phyloP scores from a whole-genome alignment of 306 rosid species.

The Dryas drummondii region DNA sequence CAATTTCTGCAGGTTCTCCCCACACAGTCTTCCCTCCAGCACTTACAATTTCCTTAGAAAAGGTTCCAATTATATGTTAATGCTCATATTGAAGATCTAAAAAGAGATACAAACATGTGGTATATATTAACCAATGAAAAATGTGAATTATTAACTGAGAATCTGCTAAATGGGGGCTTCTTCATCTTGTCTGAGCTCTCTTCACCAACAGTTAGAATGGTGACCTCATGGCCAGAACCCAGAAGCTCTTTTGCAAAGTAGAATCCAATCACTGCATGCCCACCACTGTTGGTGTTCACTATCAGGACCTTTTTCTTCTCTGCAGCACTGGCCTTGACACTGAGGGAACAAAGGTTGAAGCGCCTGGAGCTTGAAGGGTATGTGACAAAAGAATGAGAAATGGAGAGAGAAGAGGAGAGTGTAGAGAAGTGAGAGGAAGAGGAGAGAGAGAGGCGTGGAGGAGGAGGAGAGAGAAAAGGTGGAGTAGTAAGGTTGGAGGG shows the following conservation, averaged over 20 bases:
- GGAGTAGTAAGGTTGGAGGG: conserved; percentile 45
- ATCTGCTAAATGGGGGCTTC: conserved; percentile 88
- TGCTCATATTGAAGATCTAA: conserved; percentile 24
- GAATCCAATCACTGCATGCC: conserved; percentile 88
- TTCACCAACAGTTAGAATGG: conserved; percentile 81
- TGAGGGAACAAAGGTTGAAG: conserved; percentile 36
- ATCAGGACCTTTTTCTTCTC: conserved; percentile 78
- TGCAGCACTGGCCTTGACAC: conserved; percentile 45
- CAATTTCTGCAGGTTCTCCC: conserved; percentile 80
- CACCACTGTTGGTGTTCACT: conserved; percentile 79
- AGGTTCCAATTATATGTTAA: not conserved
- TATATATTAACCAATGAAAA: not conserved
- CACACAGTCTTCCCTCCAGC: conserved; percentile 81
- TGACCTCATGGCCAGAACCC: conserved; percentile 69
- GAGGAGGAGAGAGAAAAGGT: conserved; percentile 41
- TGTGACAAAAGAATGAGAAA: conserved; percentile 38
- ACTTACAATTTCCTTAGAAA: conserved; percentile 68
- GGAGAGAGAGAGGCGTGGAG: conserved; percentile 50
- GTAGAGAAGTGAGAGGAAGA: conserved; percentile 37
- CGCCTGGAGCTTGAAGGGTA: conserved; percentile 35
- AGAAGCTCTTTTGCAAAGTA: conserved; percentile 88
- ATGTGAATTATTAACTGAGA: conserved; percentile 48
- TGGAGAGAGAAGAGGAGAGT: conserved; percentile 48
- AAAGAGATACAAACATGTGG: not conserved
- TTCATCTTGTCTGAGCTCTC: conserved; percentile 84